Evolutionary conservation across 2,329 filamentous ascomycete genomes (phyloP), one percentile per base, ranked within the genome.

Genomic region (Venturiaceae sp.): DNA sequence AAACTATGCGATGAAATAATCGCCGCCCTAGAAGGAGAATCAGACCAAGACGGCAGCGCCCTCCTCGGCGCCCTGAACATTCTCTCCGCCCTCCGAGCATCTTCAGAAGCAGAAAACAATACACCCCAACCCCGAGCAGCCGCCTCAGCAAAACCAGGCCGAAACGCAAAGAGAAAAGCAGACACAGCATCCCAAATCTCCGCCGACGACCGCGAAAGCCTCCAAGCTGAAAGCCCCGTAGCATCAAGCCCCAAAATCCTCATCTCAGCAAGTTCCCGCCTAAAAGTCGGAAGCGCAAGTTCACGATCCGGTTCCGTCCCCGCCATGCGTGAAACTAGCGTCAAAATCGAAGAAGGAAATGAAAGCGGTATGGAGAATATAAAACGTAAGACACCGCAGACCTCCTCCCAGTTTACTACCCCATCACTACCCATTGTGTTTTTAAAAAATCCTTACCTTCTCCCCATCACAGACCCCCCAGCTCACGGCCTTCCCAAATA

Each of bases 341-440:
- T 79, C n/a, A 80, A 80, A 63, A 70, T 72, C 53, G 77, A 79
- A 63, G 76, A 79, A 57, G 71, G 71, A 33, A 71, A 68, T 14
- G 75, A 76, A 46, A 72, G 69, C 44, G 74, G 75, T 30, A 71
- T 69, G 50, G 72, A 71, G 19, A 39, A 19, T 62, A 66, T 71
- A 57, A 77, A 79, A 69, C 73, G 74, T 68, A 72, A 72, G 68
- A 26, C 37, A 19, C 19, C 16, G 44, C 55, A 52, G 44, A 33
- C 34, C 9, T 36, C 53, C 23, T 19, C 9, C 50, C n/a, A 36
- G 19, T 53, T 21, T 33, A 16, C 46, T 36, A 47, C 33, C 16
- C n/a, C 30, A 32, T 34, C 23, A 8, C 9, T 56, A 7, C 23
- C 23, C 26, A 7, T 28, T 21, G 23, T 41, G 30, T 23, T 30